Conservation (phyloP, 371 early-diverging fungal genomes). For the Apophysomyces variabilis region DNA sequence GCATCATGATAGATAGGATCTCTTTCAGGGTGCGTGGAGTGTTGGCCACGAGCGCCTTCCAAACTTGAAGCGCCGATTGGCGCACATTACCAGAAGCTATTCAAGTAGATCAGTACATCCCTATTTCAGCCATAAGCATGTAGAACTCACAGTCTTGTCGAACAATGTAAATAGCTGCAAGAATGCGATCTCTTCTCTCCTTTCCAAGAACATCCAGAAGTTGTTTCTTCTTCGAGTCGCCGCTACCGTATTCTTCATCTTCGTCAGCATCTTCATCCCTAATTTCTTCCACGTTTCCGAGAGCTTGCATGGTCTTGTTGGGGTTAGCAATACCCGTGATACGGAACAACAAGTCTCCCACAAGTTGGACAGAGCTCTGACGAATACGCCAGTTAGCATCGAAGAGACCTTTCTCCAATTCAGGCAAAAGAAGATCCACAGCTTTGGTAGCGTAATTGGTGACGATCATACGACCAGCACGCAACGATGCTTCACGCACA, state of each 20-base stretch:
- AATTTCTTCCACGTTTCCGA: constrained; percentile 47
- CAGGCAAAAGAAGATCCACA: constrained; percentile 89
- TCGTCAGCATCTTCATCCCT: constrained; percentile 63
- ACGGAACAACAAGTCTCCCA: constrained; percentile 93
- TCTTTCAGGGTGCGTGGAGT: constrained; percentile 97
- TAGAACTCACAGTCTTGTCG: constrained; percentile 68
- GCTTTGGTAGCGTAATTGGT: constrained; percentile 87
- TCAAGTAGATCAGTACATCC: background rate
- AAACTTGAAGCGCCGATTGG: constrained; percentile 87
- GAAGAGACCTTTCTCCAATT: constrained; percentile 88
- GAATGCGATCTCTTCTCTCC: constrained; percentile 85
- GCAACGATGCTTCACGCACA: constrained; percentile 91
- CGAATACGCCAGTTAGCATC: constrained; percentile 96
- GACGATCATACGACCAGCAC: constrained; percentile 93
- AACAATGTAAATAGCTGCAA: constrained; percentile 93
- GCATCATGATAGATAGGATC: constrained; percentile 87
- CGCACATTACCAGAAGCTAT: constrained; percentile 81
- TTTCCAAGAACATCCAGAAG: constrained; percentile 85
- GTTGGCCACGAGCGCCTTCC: constrained; percentile 95
- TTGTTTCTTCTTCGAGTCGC: constrained; percentile 76
- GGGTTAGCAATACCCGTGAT: constrained; percentile 86
- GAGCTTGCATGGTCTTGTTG: constrained; percentile 39
- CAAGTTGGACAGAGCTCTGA: constrained; percentile 91
- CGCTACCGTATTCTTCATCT: constrained; percentile 54
- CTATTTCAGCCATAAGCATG: background rate